Evolutionary conservation across 257 asterid genomes (phyloP), one percentile per base, ranked within the genome.

Genomic region (Solanum phureja): DNA sequence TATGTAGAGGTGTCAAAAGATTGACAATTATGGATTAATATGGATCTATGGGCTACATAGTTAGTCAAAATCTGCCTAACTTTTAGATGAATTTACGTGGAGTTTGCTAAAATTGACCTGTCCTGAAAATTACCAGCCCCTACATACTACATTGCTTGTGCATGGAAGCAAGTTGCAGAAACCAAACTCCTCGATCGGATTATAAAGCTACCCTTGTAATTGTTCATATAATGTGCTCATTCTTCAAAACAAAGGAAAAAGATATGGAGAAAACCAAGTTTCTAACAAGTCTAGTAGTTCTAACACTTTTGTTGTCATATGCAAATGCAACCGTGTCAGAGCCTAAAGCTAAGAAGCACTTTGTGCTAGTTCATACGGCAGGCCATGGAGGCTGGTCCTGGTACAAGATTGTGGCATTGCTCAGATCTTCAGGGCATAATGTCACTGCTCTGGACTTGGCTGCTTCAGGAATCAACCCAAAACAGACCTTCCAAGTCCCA

Each of bases 341-440:
- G 29, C 68, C 79, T 68, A 40, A 38, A 49, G 56, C 86, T 3
- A 74, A 68, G 31, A 69, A 87, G 3, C 91, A 90, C 11, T 92
- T 90, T 84, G 92, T 92, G 58, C 90, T 92, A 5, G 90, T 92
- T 34, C 94, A 92, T 12, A 90, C 88, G 33, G 73, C 91, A 29
- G 81, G 90, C 19, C 90, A 90, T 14, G 94, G 94, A 37, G 94
- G 91, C 58, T 90, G 93, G 92, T 88, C 90, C 75, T 91, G 93
- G 94, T 88, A 87, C 89, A 89, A 87, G 91, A 40, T 92, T 1
- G 77, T 86, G 68, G 33, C 87, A 1, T 13, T 87, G 34, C 29
- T 92, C 40, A 89, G 31, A 64, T 64, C 90, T 3, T 69, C 91
- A 8, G 92, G 92, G 11, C 90, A 90, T 24, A 84, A 82, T 10